Evolutionary conservation across 2,329 filamentous ascomycete species (phyloP), one percentile per base, ranked within the genome.

Genomic region (Penicillium sp.): DNA sequence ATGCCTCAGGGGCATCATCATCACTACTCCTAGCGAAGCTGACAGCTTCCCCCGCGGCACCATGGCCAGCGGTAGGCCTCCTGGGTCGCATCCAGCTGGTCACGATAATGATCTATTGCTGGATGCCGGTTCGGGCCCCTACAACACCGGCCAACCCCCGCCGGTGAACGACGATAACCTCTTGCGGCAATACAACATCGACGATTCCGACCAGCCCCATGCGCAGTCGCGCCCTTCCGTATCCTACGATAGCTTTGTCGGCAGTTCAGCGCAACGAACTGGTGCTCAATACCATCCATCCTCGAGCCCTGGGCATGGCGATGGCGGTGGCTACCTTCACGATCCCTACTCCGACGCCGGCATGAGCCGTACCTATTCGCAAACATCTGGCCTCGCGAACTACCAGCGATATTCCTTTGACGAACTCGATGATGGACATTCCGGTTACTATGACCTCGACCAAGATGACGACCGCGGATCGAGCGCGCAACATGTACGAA

Each of bases 191-290:
- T 92, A 91, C 76, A 84, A 89, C 67, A 86, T 88, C 69, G 82
- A 90, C 67, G 81, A 85, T 61, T 79, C 81, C 59, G 84, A 90
- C 61, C 79, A 83, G 64, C 78, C 82, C 43, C 52, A 63, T 49
- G 43, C 53, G 39, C 83, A 84, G 58, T 77, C 86, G 53, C 89
- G 93, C 63, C 90, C 92, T 48, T 97, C 92, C 23, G 87, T 93
- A 48, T 96, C 92, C 54, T 97, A 97, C 76, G 93, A 97, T 80
- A 89, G 94, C 67, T 97, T 97, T 72, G 88, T 97, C 59, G 93
- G 93, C 60, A 86, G 62, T 60, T 80, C 79, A 57, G 77, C 81
- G 55, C 75, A 80, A 49, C 79, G 82, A 46, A 71, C 79, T 19
- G 73, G 79, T 43, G 74, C 60, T 42, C 78, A 68, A 74, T 51